phyloP scores from a whole-genome alignment of 2,329 filamentous ascomycete species.

The Coniosporium tulheliwenetii region DNA sequence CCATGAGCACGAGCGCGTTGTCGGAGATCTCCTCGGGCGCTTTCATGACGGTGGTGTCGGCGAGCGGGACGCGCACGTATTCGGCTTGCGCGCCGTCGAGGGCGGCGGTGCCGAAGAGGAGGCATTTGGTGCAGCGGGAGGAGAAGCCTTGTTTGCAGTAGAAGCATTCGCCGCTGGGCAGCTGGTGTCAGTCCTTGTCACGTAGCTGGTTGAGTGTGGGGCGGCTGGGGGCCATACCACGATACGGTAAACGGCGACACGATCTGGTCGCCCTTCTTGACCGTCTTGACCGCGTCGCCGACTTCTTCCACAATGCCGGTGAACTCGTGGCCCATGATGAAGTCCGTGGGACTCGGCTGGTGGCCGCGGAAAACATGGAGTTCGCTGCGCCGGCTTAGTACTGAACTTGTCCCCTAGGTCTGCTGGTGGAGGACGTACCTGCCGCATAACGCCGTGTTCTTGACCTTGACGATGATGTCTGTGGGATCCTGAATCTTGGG shows the following conservation, averaged over 20 bases:
- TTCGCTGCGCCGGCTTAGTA: conserved; percentile 37
- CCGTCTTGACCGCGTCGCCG: conserved; percentile 50
- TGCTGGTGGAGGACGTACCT: conserved; percentile 40
- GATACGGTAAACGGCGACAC: conserved; percentile 74
- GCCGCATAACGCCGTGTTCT: conserved; percentile 72
- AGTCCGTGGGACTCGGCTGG: conserved; percentile 49
- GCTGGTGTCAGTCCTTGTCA: not conserved
- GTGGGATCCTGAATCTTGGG: conserved; percentile 55
- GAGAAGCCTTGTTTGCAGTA: conserved; percentile 68
- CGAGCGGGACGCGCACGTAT: conserved; percentile 62
- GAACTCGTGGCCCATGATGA: conserved; percentile 75
- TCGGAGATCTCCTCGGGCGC: conserved; percentile 58
- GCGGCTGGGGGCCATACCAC: conserved; percentile 36
- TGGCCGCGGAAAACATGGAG: conserved; percentile 77
- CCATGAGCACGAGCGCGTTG: conserved; percentile 69
- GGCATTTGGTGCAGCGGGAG: conserved; percentile 55
- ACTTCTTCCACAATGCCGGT: conserved; percentile 57
- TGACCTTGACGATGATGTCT: conserved; percentile 73
- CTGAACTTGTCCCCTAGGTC: not conserved
- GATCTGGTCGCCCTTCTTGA: conserved; percentile 61
- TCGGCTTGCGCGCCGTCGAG: conserved; percentile 73
- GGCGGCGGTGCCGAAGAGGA: conserved; percentile 52
- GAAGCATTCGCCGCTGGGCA: conserved; percentile 52
- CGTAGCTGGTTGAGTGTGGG: conserved; percentile 4
- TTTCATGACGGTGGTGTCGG: conserved; percentile 66